Percentiles rank a stretch among this genome's conserved stretches.
phyloP scores from a whole-genome alignment of 129 eudicot species.

The Centella asiatica region DNA sequence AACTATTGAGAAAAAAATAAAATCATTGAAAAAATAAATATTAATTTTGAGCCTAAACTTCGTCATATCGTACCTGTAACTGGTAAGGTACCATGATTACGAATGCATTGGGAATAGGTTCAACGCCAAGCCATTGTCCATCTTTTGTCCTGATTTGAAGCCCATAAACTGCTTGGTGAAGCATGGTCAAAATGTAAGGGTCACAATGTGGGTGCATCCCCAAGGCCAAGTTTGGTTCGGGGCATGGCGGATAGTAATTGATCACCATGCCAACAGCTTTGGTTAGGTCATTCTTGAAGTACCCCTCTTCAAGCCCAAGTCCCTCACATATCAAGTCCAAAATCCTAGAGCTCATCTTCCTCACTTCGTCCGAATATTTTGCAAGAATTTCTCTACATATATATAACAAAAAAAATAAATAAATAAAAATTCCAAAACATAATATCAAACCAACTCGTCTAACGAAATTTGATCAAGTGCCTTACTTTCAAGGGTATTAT shows the following conservation, averaged over 20 bases:
- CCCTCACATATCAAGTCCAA: slow-evolving; percentile 30
- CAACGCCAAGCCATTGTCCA: slow-evolving; percentile 11
- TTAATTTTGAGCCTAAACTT: too few species aligned
- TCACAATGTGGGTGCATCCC: slow-evolving; percentile 14
- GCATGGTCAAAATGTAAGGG: slow-evolving; percentile 8
- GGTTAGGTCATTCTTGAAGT: slow-evolving; percentile 13
- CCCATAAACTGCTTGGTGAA: slow-evolving; percentile 12
- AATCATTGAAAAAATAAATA: too few species aligned
- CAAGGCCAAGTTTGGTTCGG: slow-evolving; percentile 2
- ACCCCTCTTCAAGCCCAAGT: slow-evolving; percentile 33
- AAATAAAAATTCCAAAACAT: too few species aligned
- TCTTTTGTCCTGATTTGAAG: slow-evolving; percentile 12
- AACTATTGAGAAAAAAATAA: too few species aligned
- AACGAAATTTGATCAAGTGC: too few species aligned
- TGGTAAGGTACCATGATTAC: slow-evolving; percentile 9
- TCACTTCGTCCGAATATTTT: slow-evolving; percentile 12
- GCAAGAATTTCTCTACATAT: slow-evolving; percentile 1
- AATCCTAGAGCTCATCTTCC: slow-evolving; percentile 14
- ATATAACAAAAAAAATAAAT: neutral
- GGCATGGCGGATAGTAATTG: slow-evolving; percentile 18
- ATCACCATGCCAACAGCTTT: slow-evolving; percentile 5
- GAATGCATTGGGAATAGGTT: slow-evolving; percentile 11
- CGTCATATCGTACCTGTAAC: slow-evolving; percentile 1
- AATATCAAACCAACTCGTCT: too few species aligned
- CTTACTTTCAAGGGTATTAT: too few species aligned